Base-by-base conservation (phyloP, 192 early-diverging fungal species). In the Chytriomyces sp. region DNA sequence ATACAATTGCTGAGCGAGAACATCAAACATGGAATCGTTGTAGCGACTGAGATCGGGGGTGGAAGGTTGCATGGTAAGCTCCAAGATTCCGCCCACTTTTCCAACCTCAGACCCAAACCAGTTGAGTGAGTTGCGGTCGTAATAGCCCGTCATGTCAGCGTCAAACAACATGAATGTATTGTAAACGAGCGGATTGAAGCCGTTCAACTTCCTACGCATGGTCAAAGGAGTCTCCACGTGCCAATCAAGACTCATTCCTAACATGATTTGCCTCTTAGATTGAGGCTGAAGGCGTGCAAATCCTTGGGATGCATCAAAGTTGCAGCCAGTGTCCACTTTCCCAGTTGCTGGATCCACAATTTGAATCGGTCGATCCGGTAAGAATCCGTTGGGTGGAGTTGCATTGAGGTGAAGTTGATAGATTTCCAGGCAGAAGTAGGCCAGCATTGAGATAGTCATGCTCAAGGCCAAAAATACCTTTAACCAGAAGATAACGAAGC, bases 71-170 rank as follows among this genome's bases (percentile, higher is more conserved):
- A 83, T 17, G 3, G 81, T 80, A 8, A 83, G 58, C 26, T 56
- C 70, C 4, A 83, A 60, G 10, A 77, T 82, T 4, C 73, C 76
- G 6, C 80, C 73, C 14, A 59, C 52, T 26, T 49, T 10, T 30
- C 59, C 52, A 53, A 62, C 70, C 36, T 74, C 56, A 32, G 71
- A 39, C 4, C 70, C 82, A 59, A 75, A 71, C 82, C 82, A 83
- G 25, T 74, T 40, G 39, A 79, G 39, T 10, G 57, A n/a, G 7
- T 31, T 28, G 37, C 7, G 25, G 34, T 74, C 58, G 25, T 49
- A 76, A 8, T 41, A 22, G 41, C 54, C 41, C 22, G 17, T 32
- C 7, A 39, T 70, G 39, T 32, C 38, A 52, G 39, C 32, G 36
- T 74, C 53, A 17, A 79, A n/a, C 17, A 54, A 14, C 12, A 80